These are phyloP conservation scores for Ascochyta rabiei DNA, from an alignment of 2,329 filamentous ascomycete genomes.

Conservation along the genomic window DNA sequence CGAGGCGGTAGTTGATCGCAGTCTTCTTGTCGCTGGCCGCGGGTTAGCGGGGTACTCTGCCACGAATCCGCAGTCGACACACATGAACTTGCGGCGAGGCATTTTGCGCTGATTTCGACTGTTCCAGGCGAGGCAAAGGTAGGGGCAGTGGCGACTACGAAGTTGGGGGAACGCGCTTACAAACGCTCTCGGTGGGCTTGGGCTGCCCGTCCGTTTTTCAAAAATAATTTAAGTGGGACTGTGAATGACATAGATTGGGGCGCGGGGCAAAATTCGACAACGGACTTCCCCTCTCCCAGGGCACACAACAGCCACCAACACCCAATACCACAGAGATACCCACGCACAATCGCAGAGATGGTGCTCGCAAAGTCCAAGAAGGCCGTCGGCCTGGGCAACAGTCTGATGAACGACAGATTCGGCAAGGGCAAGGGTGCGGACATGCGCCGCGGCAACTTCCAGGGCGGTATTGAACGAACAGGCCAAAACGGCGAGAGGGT, in stretches of 20 bases:
- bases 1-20: slow-evolving; percentile 90
- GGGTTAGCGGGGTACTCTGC: slow-evolving; percentile 38
- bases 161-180: slow-evolving; percentile 39
- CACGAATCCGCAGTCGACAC: slow-evolving; percentile 38
- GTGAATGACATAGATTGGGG: slow-evolving; percentile 57
- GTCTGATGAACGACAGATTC: slow-evolving; percentile 98
- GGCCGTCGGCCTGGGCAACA: slow-evolving; percentile 91
- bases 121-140: background rate
- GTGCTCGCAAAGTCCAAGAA: slow-evolving; percentile 92
- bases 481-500: slow-evolving; percentile 79
- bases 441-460: slow-evolving; percentile 72
- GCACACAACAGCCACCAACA: slow-evolving; percentile 23
- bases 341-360: slow-evolving; percentile 56
- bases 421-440: slow-evolving; percentile 87
- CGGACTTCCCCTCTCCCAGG: slow-evolving; percentile 21
- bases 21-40: slow-evolving; percentile 79
- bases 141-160: slow-evolving; percentile 19
- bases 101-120: slow-evolving; percentile 59
- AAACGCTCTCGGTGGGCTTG: slow-evolving; percentile 27
- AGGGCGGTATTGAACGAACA: slow-evolving; percentile 70
- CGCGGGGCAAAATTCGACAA: slow-evolving; percentile 33
- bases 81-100: slow-evolving; percentile 78
- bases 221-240: slow-evolving; percentile 68
- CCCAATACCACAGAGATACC: slow-evolving; percentile 19
- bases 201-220: slow-evolving; percentile 11